Conservation (phyloP, 148 eudicot genomes). For the Selenicereus undatus region DNA sequence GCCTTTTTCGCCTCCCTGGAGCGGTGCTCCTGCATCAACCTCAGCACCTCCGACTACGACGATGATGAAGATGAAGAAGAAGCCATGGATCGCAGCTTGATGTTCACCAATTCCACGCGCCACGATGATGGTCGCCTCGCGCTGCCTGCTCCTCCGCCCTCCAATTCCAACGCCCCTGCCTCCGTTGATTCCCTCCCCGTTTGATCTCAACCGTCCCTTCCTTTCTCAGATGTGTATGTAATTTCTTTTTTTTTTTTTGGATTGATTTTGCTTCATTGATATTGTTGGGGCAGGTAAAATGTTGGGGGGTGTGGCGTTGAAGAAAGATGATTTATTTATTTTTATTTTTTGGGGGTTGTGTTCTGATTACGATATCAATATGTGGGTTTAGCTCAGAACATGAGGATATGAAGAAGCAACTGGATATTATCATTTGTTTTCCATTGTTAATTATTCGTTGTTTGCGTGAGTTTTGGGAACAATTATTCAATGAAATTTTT, state of each 20-base stretch:
- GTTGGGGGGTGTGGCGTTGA: conserved; percentile 10
- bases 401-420: background rate
- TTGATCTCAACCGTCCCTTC: conserved; percentile 28
- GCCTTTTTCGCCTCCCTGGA: conserved; percentile 79
- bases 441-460: background rate
- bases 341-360: background rate
- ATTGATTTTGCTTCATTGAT: background rate
- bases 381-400: background rate
- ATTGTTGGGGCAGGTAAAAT: background rate
- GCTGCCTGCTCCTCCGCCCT: conserved; percentile 28
- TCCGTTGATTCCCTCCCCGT: conserved; percentile 67
- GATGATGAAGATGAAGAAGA: conserved; percentile 55
- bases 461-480: background rate
- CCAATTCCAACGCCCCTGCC: conserved; percentile 16
- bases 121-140: conserved; percentile 38
- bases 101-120: conserved; percentile 39
- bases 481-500: background rate
- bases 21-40: conserved; percentile 64
- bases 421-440: background rate
- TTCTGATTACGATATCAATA: background rate
- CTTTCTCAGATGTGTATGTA: conserved; percentile 14
- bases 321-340: background rate
- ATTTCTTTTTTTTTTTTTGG: background rate
- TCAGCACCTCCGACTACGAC: conserved; percentile 50
- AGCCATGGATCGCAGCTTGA: conserved; percentile 60